Evolutionary conservation across 495 filamentous ascomycete species (phyloP).

Genomic region (Lasiosphaeria ovina): DNA sequence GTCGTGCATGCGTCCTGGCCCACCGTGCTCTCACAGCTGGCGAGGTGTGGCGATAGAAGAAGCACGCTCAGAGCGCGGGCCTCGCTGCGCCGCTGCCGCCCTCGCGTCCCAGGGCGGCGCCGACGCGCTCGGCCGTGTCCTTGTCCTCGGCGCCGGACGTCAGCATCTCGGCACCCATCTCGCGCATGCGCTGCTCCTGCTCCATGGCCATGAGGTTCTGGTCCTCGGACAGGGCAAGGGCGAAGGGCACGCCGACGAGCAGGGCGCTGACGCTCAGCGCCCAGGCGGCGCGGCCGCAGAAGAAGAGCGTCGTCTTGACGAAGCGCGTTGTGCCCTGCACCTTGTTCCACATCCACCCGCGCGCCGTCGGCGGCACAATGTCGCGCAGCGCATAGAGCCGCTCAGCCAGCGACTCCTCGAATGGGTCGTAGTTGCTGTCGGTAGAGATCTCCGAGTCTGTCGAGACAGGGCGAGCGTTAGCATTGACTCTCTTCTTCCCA

Average conservation of each 20-base stretch:
- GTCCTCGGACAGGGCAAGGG: conserved; percentile 89
- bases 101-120: conserved; percentile 33
- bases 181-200: conserved; percentile 89
- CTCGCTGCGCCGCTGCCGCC: conserved; percentile 4
- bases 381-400: conserved; percentile 84
- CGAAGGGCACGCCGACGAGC: conserved; percentile 88
- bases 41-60: not conserved
- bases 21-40: no score
- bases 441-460: conserved; percentile 65
- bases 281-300: conserved; percentile 82
- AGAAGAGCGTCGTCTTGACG: conserved; percentile 60
- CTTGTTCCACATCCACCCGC: conserved; percentile 62
- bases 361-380: conserved; percentile 82
- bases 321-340: conserved; percentile 53
- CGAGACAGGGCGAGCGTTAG: not conserved
- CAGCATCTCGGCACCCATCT: conserved; percentile 58
- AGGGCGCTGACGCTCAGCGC: conserved; percentile 82
- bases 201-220: conserved; percentile 96
- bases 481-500: not conserved
- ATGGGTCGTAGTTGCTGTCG: conserved; percentile 51
- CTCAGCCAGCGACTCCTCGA: conserved; percentile 68
- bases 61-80: not conserved
- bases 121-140: conserved; percentile 34
- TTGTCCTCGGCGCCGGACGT: conserved; percentile 28
- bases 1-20: no score